Percentiles rank a stretch among this genome's conserved stretches.
These are phyloP conservation scores for Tetrahymena malaccensis DNA, from an alignment of 73 alveolate genomes.

Conservation along the genomic window DNA sequence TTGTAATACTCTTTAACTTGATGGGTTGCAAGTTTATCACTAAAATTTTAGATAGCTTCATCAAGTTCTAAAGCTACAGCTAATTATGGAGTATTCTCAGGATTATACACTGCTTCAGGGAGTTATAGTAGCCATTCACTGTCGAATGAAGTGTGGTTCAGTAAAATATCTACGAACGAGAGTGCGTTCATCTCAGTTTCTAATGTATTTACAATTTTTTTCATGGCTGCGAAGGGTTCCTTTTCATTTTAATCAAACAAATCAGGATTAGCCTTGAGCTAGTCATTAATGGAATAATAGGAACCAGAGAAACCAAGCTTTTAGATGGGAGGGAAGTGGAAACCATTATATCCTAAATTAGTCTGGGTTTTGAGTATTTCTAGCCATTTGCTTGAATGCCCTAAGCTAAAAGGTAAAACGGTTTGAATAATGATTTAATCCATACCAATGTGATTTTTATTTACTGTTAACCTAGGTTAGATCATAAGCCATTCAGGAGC, in stretches of 20 bases:
- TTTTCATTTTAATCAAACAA: conserved; percentile 44
- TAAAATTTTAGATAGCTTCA: conserved; percentile 59
- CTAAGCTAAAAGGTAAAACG: conserved; percentile 63
- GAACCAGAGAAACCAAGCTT: conserved; percentile 65
- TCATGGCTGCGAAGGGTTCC: conserved; percentile 41
- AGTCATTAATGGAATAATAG: conserved; percentile 67
- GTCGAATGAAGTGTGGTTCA: conserved; percentile 88
- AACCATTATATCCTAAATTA: conserved; percentile 59
- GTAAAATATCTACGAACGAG: conserved; percentile 77
- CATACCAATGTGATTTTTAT: neutral
- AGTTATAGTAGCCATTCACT: conserved; percentile 66
- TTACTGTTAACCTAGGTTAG: neutral
- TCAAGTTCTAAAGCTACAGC: conserved; percentile 82
- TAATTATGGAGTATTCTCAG: conserved; percentile 76
- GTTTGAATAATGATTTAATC: conserved; percentile 49
- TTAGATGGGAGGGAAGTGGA: conserved; percentile 76
- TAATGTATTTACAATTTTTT: conserved; percentile 14
- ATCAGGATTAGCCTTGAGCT: conserved; percentile 50
- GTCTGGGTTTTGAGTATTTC: conserved; percentile 44
- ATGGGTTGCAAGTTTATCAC: conserved; percentile 62
- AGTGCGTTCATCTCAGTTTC: conserved; percentile 33
- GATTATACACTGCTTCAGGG: conserved; percentile 86
- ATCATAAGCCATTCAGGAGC: neutral
- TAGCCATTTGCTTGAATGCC: conserved; percentile 57
- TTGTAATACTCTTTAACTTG: conserved; percentile 53